Base-by-base conservation (phyloP, 768 basidiomycete species). In the Candolleomyces efflorescens region DNA sequence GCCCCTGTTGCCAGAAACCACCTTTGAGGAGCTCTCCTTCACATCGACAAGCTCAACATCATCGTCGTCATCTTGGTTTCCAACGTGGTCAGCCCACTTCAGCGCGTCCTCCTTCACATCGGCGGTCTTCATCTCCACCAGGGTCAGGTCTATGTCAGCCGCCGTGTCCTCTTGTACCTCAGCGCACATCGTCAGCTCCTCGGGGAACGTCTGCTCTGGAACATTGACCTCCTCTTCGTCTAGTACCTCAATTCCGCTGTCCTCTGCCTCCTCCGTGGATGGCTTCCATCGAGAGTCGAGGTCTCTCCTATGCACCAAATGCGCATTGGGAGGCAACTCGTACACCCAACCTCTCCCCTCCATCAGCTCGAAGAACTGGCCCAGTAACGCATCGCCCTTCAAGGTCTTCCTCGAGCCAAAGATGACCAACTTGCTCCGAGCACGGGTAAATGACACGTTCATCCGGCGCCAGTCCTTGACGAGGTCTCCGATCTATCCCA, bases 371-470 rank as follows among this genome's bases (percentile, higher is more conserved):
- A 98, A 84, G 72, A 98, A 95, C 24, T 89, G 82, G 2, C 73
- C 68, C 38, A 98, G 73, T 27, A 97, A 69, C 0, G 84, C 71
- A 0, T 82, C 80, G 24, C 69, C 67, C 43, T 82, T 69, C 10
- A 99, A 78, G 1, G 96, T 99, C 64, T 74, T 81, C 43, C 87
- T 80, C 0, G 93, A 95, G 3, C 97, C 96, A 64, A 99, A 79
- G 58, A 99, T 88, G 70, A 98, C 78, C 2, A 99, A 75, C 73
- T 99, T 99, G 36, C 84, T 83, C 55, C 88, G 85, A 0, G 95
- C 96, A 15, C 97, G 87, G 0, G 96, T 98, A 69, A 98, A 93
- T 6, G 94, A 90, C 17, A 99, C 97, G 66, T 99, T 99, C 79
- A 98, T 87, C 36, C 97, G 74, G 38, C 97, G 80, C 95, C 96